Evolutionary conservation across 331 rosid genomes (phyloP), one percentile per base, ranked within the genome.

Genomic region (Malus hybrid): DNA sequence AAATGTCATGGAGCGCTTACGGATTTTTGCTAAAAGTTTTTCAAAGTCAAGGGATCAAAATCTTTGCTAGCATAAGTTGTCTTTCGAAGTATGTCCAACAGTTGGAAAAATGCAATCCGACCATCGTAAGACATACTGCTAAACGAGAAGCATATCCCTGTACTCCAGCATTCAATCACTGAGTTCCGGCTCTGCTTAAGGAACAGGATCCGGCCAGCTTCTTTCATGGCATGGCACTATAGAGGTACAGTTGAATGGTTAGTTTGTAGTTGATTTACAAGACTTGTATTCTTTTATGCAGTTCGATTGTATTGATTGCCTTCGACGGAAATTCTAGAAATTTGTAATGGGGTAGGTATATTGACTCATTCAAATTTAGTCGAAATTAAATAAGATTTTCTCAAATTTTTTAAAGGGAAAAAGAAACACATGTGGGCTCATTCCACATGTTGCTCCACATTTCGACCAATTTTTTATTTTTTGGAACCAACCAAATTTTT

Each of bases 1-100:
- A 68, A 75, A 67, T 48, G 84, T 73, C 77, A 83, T 95, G 97
- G 99, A 95, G 82, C 79, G 78, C 79, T 66, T 92, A 65, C 86
- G 99, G 73, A 74, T 55, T 55, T 79, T 79, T 62, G 75, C 90
- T 57, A 86, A 67, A 82, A 79, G 75, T 32, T 65, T 29, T 63
- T 27, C 76, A 14, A 57, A 20, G n/a, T 22, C 20, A 7, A 44
- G 13, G 28, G 70, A 74, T 46, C 33, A n/a, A 46, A 74, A 31
- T 48, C 33, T 56, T 46, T 29, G 78, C 64, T 64, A 74, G 78
- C 33, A 6, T 39, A 73, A 44, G 44, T 18, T 29, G 6, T 44
- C 48, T 19, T 44, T 13, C 19, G 19, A 9, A 60, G 44, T 19
- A 7, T 61, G 61, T 39, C 69, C n/a, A 33, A 55, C 64, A 10